These are phyloP conservation scores for Musa acuminata DNA, from an alignment of 176 grass and related monocot species.

Conservation along the genomic window DNA sequence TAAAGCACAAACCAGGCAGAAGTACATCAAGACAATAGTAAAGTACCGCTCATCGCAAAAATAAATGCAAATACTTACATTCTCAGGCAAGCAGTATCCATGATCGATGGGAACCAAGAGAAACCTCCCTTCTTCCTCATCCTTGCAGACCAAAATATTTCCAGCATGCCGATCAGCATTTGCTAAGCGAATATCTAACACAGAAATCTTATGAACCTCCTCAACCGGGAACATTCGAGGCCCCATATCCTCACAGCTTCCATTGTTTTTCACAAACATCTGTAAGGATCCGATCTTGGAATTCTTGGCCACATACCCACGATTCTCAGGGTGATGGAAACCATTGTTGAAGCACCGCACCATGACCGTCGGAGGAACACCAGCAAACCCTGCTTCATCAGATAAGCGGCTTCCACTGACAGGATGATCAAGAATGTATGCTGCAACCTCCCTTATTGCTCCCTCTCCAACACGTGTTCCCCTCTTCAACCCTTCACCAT, in stretches of 20 bases:
- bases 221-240: conserved; percentile 43
- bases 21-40: background rate
- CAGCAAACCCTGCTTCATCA: conserved; percentile 40
- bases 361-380: conserved; percentile 64
- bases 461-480: conserved; percentile 64
- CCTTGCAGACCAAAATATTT: conserved; percentile 55
- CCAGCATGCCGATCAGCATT: conserved; percentile 81
- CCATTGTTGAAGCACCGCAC: conserved; percentile 41
- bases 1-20: background rate
- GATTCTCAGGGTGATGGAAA: background rate
- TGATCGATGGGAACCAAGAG: conserved; percentile 77
- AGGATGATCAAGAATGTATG: conserved; percentile 68
- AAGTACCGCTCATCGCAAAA: background rate
- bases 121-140: conserved; percentile 19
- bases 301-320: conserved; percentile 8
- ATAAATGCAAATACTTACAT: conserved; percentile 28
- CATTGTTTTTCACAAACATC: conserved; percentile 56
- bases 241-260: conserved; percentile 66
- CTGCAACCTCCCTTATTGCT: conserved; percentile 69
- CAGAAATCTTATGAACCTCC: conserved; percentile 70
- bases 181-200: conserved; percentile 72
- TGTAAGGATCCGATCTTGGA: conserved; percentile 76
- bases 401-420: conserved; percentile 1
- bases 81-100: conserved; percentile 85
- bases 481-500: conserved; percentile 76